These are phyloP conservation scores for Skeletonema costatum DNA, from an alignment of 108 stramenopile genomes.

Conservation along the genomic window DNA sequence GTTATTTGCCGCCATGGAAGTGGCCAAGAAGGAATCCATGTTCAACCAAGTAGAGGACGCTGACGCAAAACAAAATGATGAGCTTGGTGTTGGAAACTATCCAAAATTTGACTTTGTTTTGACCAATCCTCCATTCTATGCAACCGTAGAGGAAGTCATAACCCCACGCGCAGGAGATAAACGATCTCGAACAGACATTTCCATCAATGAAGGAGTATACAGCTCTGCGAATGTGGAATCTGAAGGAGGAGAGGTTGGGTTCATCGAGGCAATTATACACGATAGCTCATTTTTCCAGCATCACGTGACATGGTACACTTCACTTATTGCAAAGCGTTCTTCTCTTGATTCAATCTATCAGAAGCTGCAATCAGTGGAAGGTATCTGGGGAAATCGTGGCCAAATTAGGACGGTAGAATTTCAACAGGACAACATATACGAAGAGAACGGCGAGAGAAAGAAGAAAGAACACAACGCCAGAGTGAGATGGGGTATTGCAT, in stretches of 20 bases:
- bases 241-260: constrained; percentile 64
- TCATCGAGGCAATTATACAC: constrained; percentile 48
- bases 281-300: constrained; percentile 62
- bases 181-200: constrained; percentile 70
- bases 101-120: constrained; percentile 80
- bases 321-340: constrained; percentile 79
- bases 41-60: neutral
- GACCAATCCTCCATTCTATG: constrained; percentile 96
- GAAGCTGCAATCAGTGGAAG: constrained; percentile 56
- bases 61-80: neutral
- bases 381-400: constrained; percentile 51
- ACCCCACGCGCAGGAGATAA: constrained; percentile 65
- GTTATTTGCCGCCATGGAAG: constrained; percentile 34
- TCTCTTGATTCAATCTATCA: constrained; percentile 36
- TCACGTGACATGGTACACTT: constrained; percentile 77
- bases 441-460: neutral
- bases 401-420: constrained; percentile 82
- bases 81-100: neutral
- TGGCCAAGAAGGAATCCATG: constrained; percentile 9
- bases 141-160: constrained; percentile 53
- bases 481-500: constrained; percentile 92
- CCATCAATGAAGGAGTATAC: constrained; percentile 69
- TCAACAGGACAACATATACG: constrained; percentile 73
- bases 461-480: constrained; percentile 10
- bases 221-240: constrained; percentile 26